phyloP scores from a whole-genome alignment of 129 eudicot genomes.

The Solidago caesia region DNA sequence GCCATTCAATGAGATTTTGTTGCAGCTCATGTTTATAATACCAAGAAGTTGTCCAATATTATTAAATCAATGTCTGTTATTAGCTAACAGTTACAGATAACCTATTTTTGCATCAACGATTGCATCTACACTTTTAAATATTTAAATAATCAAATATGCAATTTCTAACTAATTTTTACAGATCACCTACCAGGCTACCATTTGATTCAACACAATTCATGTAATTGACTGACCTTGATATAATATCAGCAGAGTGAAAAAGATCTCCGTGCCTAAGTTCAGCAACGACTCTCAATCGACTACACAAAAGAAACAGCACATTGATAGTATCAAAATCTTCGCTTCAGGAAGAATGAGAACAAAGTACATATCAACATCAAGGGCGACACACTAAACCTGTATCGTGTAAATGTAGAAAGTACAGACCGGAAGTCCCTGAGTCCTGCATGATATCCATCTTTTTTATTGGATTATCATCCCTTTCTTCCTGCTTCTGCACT shows the following conservation, averaged over 20 bases:
- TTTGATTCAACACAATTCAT: background rate
- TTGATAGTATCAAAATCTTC: background rate
- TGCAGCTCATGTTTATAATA: background rate
- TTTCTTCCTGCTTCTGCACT: slow-evolving; percentile 45
- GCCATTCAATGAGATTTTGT: background rate
- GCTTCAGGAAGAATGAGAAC: background rate
- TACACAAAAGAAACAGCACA: slow-evolving; percentile 30
- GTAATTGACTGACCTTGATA: slow-evolving; percentile 70
- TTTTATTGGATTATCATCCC: slow-evolving; percentile 31
- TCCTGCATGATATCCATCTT: slow-evolving; percentile 63
- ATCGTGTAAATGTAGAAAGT: slow-evolving; percentile 72
- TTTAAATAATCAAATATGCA: background rate
- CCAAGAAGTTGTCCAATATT: background rate
- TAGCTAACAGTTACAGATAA: background rate
- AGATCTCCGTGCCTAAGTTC: slow-evolving; percentile 86
- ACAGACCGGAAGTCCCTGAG: slow-evolving; percentile 87
- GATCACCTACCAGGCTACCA: background rate
- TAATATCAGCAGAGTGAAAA: slow-evolving; percentile 87
- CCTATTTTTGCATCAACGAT: background rate
- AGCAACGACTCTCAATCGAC: slow-evolving; percentile 83
- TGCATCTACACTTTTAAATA: background rate
- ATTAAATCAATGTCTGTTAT: background rate
- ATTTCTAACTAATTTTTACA: background rate
- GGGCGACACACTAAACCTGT: slow-evolving; percentile 55
- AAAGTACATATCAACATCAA: background rate